phyloP scores from a whole-genome alignment of 2,329 filamentous ascomycete species.

The Neopestalotiopsis sp. region DNA sequence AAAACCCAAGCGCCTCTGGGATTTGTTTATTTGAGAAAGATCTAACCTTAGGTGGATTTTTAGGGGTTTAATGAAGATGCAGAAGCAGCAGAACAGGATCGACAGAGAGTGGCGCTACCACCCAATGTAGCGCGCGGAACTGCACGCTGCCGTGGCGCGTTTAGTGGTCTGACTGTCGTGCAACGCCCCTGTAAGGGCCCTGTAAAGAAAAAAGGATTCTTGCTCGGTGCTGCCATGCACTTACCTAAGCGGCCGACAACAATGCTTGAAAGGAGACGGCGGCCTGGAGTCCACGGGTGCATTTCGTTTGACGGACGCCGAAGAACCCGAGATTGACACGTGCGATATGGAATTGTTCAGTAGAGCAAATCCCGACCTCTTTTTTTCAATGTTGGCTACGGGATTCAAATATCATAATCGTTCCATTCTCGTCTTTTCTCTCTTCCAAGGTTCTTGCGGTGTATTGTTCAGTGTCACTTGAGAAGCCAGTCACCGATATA shows the following conservation, averaged over 20 bases:
- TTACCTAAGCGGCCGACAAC: not conserved
- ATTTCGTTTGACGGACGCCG: not conserved
- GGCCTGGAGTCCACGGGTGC: too few relatives aligned
- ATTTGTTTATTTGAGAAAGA: constrained; percentile 7
- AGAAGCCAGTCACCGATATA: too few relatives aligned
- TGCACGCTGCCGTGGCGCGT: constrained; percentile 13
- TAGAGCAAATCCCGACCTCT: not conserved
- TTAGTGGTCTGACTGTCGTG: constrained; percentile 19
- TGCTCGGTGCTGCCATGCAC: not conserved
- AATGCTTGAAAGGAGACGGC: not conserved
- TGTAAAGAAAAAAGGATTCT: not conserved
- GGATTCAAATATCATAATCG: not conserved
- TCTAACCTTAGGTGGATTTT: constrained; percentile 6
- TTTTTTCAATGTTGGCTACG: not conserved
- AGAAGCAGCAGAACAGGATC: constrained; percentile 6
- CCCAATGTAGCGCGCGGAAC: constrained; percentile 8
- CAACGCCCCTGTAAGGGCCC: constrained; percentile 5
- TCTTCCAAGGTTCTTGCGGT: too few relatives aligned
- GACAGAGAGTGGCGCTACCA: constrained; percentile 18
- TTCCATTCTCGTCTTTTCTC: not conserved
- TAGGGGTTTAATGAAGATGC: constrained; percentile 18
- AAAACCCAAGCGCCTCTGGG: not conserved
- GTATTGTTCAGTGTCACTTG: too few relatives aligned
- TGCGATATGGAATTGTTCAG: not conserved
- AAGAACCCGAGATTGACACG: not conserved